phyloP scores from a whole-genome alignment of 2,329 filamentous ascomycete genomes.

The Nemania sp. region DNA sequence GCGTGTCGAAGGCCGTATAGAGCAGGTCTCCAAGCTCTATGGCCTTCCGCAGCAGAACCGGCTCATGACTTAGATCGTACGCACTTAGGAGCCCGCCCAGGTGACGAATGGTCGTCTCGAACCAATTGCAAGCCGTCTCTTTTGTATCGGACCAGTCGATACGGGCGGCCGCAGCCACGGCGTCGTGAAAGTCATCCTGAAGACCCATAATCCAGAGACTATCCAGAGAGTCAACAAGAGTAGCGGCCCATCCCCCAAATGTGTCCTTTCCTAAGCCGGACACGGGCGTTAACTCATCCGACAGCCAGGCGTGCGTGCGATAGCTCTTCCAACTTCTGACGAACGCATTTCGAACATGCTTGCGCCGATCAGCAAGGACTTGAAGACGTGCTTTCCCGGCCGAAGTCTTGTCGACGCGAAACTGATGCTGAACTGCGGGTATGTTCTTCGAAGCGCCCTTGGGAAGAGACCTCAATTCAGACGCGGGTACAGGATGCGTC shows the following conservation, averaged over 20 bases:
- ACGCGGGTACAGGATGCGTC: slow-evolving; percentile 31
- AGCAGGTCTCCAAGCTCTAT: slow-evolving; percentile 52
- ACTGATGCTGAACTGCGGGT: slow-evolving; percentile 36
- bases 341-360: slow-evolving; percentile 48
- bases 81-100: slow-evolving; percentile 50
- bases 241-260: slow-evolving; percentile 52
- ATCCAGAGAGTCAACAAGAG: slow-evolving; percentile 62
- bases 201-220: slow-evolving; percentile 66
- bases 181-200: slow-evolving; percentile 57
- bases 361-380: slow-evolving; percentile 36
- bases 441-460: slow-evolving; percentile 31
- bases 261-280: slow-evolving; percentile 34
- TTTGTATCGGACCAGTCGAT: slow-evolving; percentile 53
- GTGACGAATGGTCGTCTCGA: slow-evolving; percentile 53
- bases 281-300: slow-evolving; percentile 37
- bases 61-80: slow-evolving; percentile 49
- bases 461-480: slow-evolving; percentile 34
- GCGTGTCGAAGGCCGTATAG: slow-evolving; percentile 52
- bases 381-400: slow-evolving; percentile 31
- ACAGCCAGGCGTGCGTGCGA: slow-evolving; percentile 40
- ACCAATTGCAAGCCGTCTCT: slow-evolving; percentile 45
- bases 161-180: slow-evolving; percentile 51
- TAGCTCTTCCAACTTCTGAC: slow-evolving; percentile 54
- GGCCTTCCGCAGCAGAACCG: slow-evolving; percentile 48
- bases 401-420: slow-evolving; percentile 32